Evolutionary conservation across 163 green algal genomes (phyloP), one percentile per base, ranked within the genome.

Genomic region (Volvox carteri): DNA sequence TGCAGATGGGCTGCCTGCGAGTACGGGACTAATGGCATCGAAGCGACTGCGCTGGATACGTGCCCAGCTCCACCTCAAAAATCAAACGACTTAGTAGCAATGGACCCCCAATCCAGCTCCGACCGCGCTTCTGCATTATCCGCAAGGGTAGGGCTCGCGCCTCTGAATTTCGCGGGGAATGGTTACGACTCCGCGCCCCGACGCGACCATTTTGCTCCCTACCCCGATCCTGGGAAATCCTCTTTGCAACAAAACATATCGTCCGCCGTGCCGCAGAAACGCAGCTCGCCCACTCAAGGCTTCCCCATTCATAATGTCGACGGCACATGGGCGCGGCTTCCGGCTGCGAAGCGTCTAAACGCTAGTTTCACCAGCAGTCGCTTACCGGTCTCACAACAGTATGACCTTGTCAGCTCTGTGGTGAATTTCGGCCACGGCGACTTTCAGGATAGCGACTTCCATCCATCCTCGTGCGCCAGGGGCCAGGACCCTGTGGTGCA

Each of bases 321-420:
- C n/a, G 75, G n/a, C 48, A 18, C 48, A 16, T 65, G 75, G 46
- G 30, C 48, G 28, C 54, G 19, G 14, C 48, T 48, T 4, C 46
- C 75, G 19, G 30, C 48, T 4, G 75, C 75, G 33, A 83, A 83
- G 33, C 75, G 75, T 30, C 75, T 46, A 25, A 62, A 44, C 48
- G 46, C 54, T 11, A 62, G 37, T 1, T 68, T 48, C n/a, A 14
- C 75, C 5, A 50, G 75, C 73, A 23, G 73, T 11, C 30, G 54
- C 21, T 35, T 23, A 39, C 68, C 30, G 11, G 3, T 42, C 35
- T 33, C 33, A n/a, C 54, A 65, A 11, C 54, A 65, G 7, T 5
- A 65, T 65, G 19, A 23, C 2, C 28, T 30, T 65, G 19, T 23
- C 19, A 65, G 54, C 54, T 23, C 54, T 23, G 28, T 23, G 54